A percentile compares a stretch with the other conserved stretches of the same genome.
Evolutionary conservation across 257 asterid species (phyloP).

Genomic region (Cordia subcordata): DNA sequence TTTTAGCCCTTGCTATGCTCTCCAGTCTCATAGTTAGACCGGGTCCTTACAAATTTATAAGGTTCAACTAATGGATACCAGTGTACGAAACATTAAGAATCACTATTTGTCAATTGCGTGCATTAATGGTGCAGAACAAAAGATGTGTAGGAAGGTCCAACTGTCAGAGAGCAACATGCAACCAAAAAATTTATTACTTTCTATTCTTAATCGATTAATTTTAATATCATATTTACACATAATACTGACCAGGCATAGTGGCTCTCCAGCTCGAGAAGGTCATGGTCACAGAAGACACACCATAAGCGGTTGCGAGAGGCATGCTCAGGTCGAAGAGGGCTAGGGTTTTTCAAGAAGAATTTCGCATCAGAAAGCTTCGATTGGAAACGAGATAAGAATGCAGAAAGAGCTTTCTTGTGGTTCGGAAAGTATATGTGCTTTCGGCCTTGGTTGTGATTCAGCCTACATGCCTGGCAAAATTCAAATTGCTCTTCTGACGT

Average conservation of each 20-base stretch:
- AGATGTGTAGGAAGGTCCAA: background rate
- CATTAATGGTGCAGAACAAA: background rate
- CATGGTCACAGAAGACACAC: constrained; percentile 70
- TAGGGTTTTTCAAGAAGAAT: constrained; percentile 53
- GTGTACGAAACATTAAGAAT: too few species aligned
- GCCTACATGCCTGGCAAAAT: constrained; percentile 69
- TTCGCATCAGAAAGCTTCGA: constrained; percentile 53
- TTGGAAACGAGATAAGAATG: constrained; percentile 64
- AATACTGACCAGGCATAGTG: constrained; percentile 47
- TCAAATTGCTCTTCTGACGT: constrained; percentile 33
- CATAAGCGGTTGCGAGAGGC: constrained; percentile 56
- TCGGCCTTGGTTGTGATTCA: constrained; percentile 76
- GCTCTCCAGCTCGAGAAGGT: constrained; percentile 55
- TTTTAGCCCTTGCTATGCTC: too few species aligned
- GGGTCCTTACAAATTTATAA: too few species aligned
- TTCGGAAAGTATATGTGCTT: constrained; percentile 69
- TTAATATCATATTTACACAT: background rate
- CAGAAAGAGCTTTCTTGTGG: constrained; percentile 62
- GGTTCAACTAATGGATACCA: too few species aligned
- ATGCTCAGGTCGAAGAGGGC: constrained; percentile 44
- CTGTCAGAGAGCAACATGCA: background rate
- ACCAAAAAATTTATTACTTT: background rate
- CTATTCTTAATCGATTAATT: background rate
- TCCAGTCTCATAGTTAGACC: too few species aligned
- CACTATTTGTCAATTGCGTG: too few species aligned